Conservation (phyloP, 306 rosid species). For the Quercus agrifolia region DNA sequence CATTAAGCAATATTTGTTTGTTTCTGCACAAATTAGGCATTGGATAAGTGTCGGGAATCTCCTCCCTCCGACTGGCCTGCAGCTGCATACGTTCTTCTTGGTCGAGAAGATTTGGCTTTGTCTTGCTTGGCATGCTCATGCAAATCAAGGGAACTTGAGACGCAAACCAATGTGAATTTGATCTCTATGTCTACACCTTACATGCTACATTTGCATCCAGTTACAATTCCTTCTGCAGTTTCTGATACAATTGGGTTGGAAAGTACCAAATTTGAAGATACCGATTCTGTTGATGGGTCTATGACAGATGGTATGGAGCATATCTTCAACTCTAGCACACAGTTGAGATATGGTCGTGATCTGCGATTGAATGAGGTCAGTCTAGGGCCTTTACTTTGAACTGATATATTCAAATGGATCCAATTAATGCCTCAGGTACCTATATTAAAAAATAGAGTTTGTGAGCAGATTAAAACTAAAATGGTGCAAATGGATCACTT, state of each 20-base stretch:
- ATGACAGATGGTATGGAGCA: constrained; percentile 96
- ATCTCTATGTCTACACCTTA: constrained; percentile 95
- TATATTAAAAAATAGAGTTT: background rate
- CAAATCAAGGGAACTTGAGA: constrained; percentile 78
- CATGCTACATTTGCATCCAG: constrained; percentile 94
- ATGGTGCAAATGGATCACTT: background rate
- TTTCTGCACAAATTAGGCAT: constrained; percentile 62
- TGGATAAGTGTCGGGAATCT: constrained; percentile 93
- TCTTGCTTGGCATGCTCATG: constrained; percentile 63
- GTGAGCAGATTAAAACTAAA: background rate
- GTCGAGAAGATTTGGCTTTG: constrained; percentile 97
- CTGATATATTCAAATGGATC: constrained; percentile 2
- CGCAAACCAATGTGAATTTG: constrained; percentile 80
- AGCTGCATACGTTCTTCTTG: constrained; percentile 94
- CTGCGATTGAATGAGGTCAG: constrained; percentile 92
- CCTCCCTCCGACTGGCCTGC: constrained; percentile 97
- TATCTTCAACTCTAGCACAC: constrained; percentile 96
- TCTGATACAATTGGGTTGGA: constrained; percentile 87
- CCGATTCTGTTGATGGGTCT: constrained; percentile 93
- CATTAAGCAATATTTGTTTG: constrained; percentile 11
- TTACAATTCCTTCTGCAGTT: constrained; percentile 83
- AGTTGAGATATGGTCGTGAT: constrained; percentile 92
- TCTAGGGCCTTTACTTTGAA: constrained; percentile 16
- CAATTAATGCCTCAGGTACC: constrained; percentile 2
- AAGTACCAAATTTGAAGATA: constrained; percentile 78